phyloP scores from a whole-genome alignment of 495 filamentous ascomycete species.

The Penicillium flavigenum region DNA sequence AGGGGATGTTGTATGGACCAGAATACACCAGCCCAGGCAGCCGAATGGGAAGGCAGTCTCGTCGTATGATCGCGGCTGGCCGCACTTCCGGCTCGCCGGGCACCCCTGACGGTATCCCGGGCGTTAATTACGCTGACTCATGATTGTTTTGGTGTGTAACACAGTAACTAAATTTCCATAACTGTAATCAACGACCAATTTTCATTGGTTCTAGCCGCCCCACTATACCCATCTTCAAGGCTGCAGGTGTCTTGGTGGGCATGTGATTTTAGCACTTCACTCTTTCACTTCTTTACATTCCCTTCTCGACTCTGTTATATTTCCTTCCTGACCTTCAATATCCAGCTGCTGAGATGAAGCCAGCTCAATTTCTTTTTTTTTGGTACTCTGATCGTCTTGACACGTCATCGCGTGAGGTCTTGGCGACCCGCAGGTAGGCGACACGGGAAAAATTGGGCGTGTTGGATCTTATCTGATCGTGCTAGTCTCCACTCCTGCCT shows the following conservation, averaged over 20 bases:
- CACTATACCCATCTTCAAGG: background rate
- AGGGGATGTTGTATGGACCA: constrained; percentile 1
- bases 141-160: background rate
- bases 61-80: constrained; percentile 48
- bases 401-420: constrained; percentile 11
- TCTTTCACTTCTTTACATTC: background rate
- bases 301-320: background rate
- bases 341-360: background rate
- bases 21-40: background rate
- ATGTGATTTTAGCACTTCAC: constrained; percentile 21
- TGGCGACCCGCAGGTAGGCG: constrained; percentile 12
- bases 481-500: constrained; percentile 23
- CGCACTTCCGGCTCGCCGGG: constrained; percentile 38
- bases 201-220: constrained; percentile 12
- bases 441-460: constrained; percentile 14
- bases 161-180: background rate
- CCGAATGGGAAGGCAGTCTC: constrained; percentile 6
- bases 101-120: constrained; percentile 10
- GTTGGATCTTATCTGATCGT: constrained; percentile 35
- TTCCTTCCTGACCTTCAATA: background rate
- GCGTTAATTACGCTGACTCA: constrained; percentile 7
- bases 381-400: background rate
- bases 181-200: constrained; percentile 4
- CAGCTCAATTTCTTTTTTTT: background rate
- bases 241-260: background rate